These are phyloP conservation scores for Mucor plumbeus DNA, from an alignment of 371 early-diverging fungal species.

Conservation along the genomic window DNA sequence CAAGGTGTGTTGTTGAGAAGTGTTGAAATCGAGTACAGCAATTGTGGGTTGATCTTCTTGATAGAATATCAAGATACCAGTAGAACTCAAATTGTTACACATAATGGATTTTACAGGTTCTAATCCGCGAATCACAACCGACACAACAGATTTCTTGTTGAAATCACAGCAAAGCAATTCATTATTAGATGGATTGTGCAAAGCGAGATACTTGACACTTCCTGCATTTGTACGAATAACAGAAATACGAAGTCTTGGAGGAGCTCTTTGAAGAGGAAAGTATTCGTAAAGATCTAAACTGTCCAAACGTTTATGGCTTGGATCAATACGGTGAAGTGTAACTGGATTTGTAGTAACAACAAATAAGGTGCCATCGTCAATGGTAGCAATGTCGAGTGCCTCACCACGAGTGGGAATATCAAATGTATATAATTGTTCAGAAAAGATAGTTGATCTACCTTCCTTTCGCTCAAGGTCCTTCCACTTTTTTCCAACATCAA, in stretches of 20 bases:
- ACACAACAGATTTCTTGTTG: conserved; percentile 56
- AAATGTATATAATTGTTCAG: conserved; percentile 75
- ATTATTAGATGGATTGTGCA: conserved; percentile 76
- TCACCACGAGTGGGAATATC: conserved; percentile 76
- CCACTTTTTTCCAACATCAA: conserved; percentile 60
- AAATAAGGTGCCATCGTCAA: conserved; percentile 62
- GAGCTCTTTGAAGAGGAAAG: conserved; percentile 72
- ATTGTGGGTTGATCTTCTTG: conserved; percentile 62
- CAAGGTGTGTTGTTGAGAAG: conserved; percentile 57
- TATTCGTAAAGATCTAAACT: conserved; percentile 81
- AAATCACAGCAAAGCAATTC: conserved; percentile 71
- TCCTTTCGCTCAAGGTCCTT: conserved; percentile 72
- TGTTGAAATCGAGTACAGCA: conserved; percentile 68
- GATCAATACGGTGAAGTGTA: conserved; percentile 68
- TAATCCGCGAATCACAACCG: conserved; percentile 58
- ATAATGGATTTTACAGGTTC: conserved; percentile 64
- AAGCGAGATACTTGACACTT: conserved; percentile 54
- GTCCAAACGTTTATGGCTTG: conserved; percentile 57
- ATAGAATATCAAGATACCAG: conserved; percentile 64
- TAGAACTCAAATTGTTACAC: conserved; percentile 51
- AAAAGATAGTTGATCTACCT: conserved; percentile 68
- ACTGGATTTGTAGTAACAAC: conserved; percentile 75
- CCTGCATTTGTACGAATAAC: conserved; percentile 44
- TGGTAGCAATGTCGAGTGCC: conserved; percentile 66
- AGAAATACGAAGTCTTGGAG: conserved; percentile 64